phyloP scores from a whole-genome alignment of 2,329 filamentous ascomycete genomes.

The Ascochyta viciae-villosae region DNA sequence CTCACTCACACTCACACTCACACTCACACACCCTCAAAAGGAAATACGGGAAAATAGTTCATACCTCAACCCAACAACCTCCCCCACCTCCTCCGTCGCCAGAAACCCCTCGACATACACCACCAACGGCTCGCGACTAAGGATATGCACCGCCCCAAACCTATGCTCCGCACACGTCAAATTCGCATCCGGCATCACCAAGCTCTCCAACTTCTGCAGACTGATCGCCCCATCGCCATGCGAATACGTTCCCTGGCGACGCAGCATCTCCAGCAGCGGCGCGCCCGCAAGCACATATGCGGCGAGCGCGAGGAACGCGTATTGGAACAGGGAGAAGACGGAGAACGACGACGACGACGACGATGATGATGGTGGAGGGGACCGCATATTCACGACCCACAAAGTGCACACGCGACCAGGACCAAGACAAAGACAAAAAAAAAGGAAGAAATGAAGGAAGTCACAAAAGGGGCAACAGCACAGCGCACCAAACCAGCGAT shows the following conservation, averaged over 20 bases:
- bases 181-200: constrained; percentile 51
- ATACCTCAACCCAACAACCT: constrained; percentile 62
- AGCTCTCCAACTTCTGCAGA: constrained; percentile 40
- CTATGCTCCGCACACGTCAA: constrained; percentile 49
- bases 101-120: constrained; percentile 66
- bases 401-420: too few species aligned
- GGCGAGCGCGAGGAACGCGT: constrained; percentile 36
- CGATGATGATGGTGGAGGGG: too few species aligned
- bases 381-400: too few species aligned
- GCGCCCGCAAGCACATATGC: constrained; percentile 48
- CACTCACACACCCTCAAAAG: not conserved
- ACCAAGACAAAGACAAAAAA: too few species aligned
- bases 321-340: constrained; percentile 39
- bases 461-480: too few species aligned
- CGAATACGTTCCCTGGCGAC: constrained; percentile 9
- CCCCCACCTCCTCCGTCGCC: constrained; percentile 55
- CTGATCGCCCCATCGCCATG: not conserved
- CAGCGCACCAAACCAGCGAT: too few species aligned
- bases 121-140: constrained; percentile 62
- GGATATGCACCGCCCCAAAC: constrained; percentile 55
- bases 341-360: constrained; percentile 2
- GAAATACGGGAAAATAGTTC: constrained; percentile 1
- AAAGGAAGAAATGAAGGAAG: too few species aligned
- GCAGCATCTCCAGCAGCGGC: constrained; percentile 35
- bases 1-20: not conserved